These are phyloP conservation scores for Elsinoe perseae DNA, from an alignment of 2,329 filamentous ascomycete species.

Conservation along the genomic window DNA sequence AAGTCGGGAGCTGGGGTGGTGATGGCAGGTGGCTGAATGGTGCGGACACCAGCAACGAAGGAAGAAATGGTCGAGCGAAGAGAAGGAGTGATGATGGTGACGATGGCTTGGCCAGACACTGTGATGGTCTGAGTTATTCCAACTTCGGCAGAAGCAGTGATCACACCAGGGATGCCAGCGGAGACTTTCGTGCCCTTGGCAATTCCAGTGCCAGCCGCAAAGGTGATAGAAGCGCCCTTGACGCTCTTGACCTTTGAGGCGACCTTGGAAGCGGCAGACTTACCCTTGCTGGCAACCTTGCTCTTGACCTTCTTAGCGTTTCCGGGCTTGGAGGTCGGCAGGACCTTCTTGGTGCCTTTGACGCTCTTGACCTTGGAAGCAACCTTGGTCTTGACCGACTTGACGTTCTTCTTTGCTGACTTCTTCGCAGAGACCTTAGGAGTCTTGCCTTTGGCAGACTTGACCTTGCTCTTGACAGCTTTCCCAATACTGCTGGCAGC, in stretches of 20 bases:
- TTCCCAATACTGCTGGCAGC: background rate
- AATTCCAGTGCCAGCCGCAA: background rate
- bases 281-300: conserved; percentile 10
- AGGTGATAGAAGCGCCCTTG: conserved; percentile 5
- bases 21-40: background rate
- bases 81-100: conserved; percentile 5
- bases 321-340: background rate
- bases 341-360: conserved; percentile 7
- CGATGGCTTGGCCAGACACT: background rate
- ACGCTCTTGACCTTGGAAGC: conserved; percentile 5
- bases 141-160: conserved; percentile 4
- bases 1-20: conserved; percentile 1
- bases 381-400: background rate
- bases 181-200: background rate
- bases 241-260: conserved; percentile 9
- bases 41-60: conserved; percentile 1
- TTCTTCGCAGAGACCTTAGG: background rate
- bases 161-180: conserved; percentile 6
- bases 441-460: conserved; percentile 8
- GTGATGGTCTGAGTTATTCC: conserved; percentile 1
- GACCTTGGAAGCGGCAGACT: conserved; percentile 4
- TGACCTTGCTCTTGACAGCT: conserved; percentile 7
- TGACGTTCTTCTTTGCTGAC: background rate
- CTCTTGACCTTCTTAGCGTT: background rate
- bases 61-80: conserved; percentile 6